phyloP scores from a whole-genome alignment of 1,139 yeast genomes.

The Kluyveromyces sp. region DNA sequence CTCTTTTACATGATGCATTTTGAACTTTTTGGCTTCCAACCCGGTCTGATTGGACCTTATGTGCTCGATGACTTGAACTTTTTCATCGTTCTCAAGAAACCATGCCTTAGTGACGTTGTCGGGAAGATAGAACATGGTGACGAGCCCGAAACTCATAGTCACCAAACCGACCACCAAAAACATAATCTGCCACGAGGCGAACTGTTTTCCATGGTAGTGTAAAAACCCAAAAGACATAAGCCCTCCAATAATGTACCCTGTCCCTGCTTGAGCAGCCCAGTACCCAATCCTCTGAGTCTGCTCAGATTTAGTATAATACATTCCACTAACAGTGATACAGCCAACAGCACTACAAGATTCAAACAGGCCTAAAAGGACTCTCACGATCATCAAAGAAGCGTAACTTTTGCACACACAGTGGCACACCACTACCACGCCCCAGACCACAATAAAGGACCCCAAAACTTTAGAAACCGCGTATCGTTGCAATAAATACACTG shows the following conservation, averaged over 20 bases:
- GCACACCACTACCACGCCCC: slow-evolving; percentile 47
- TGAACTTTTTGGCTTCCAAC: slow-evolving; percentile 49
- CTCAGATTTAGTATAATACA: slow-evolving; percentile 48
- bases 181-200: slow-evolving; percentile 44
- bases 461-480: slow-evolving; percentile 49
- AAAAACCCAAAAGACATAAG: slow-evolving; percentile 47
- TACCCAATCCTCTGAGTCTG: slow-evolving; percentile 48
- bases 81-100: slow-evolving; percentile 46
- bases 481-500: slow-evolving; percentile 44
- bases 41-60: slow-evolving; percentile 49
- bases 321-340: slow-evolving; percentile 48
- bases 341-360: slow-evolving; percentile 57
- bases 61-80: slow-evolving; percentile 44
- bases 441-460: slow-evolving; percentile 39
- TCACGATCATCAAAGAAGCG: slow-evolving; percentile 43
- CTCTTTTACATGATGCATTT: slow-evolving; percentile 45
- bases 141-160: slow-evolving; percentile 44
- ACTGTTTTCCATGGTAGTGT: slow-evolving; percentile 30
- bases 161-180: slow-evolving; percentile 45
- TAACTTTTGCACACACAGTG: slow-evolving; percentile 45
- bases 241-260: slow-evolving; percentile 49
- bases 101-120: slow-evolving; percentile 49
- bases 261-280: slow-evolving; percentile 40
- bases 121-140: slow-evolving; percentile 42
- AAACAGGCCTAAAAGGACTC: slow-evolving; percentile 48